Evolutionary conservation across 805 yeast genomes (phyloP), one percentile per base, ranked within the genome.

Genomic region (Candida cerambycidarum): DNA sequence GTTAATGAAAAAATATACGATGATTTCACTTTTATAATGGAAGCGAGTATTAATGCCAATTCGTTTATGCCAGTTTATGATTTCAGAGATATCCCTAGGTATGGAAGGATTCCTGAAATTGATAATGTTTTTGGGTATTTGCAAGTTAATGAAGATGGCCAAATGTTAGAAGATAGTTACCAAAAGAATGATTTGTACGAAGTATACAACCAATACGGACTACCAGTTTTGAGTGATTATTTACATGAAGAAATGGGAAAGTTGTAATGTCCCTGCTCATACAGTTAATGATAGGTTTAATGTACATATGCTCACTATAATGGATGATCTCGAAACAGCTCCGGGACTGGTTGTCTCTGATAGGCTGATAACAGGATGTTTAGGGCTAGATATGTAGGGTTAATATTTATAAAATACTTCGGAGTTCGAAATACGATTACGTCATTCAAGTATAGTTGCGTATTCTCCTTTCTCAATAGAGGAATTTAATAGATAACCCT

Each of bases 71-170:
- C 89, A 6, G 76, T 87, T 33, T 83, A 78, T 51, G 95, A 86
- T 57, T 69, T 82, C 47, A 70, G 93, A 45, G 77, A 73, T 36
- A 72, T 79, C 1, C 89, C 92, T 1, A 65, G 75, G 16, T 78
- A 75, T 46, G 83, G 83, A 25, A 69, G 93, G 50, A 76, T 74
- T 11, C 88, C 92, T 1, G 85, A 82, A 15, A 75, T 83, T 7
- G 87, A 83, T 47, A 85, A 83, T 51, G 79, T 80, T 1, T 68
- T 80, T 39, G 95, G 95, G 1, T 83, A 82, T 53, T 81, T 85
- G 8, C 73, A 74, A 48, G 84, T 86, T 2, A 76, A 76, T 48
- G 59, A 48, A 1, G 56, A 69, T 2, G 85, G 87, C 1, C 67
- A 69, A 33, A 83, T 87, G 45, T 64, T 79, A 1, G 68, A 69